These are phyloP conservation scores for Phialemonium atrogriseum DNA, from an alignment of 2,329 filamentous ascomycete species.

Conservation along the genomic window DNA sequence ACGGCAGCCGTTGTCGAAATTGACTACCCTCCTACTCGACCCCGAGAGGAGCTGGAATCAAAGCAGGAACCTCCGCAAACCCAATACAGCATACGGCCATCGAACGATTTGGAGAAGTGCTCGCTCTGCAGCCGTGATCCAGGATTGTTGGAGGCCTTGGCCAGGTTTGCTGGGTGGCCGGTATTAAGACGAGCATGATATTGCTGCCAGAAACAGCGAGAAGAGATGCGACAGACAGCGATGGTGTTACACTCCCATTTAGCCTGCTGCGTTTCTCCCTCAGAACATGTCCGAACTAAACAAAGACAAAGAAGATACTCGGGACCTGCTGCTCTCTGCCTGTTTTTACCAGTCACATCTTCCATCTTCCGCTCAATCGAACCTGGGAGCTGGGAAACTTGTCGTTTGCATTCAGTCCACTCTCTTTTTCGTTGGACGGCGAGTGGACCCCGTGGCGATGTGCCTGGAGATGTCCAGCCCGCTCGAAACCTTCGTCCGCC, in stretches of 20 bases:
- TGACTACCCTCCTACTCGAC: constrained; percentile 1
- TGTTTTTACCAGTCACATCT: not conserved
- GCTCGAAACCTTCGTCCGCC: too few species aligned
- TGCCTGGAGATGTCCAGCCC: too few species aligned
- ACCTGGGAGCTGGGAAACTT: too few species aligned
- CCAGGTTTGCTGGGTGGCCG: too few species aligned
- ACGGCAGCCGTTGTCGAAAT: constrained; percentile 1
- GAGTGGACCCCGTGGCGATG: too few species aligned
- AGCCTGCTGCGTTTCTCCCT: constrained; percentile 3
- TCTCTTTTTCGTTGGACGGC: too few species aligned
- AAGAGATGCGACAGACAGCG: not conserved
- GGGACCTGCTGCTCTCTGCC: too few species aligned
- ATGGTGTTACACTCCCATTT: constrained; percentile 3
- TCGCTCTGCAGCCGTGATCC: not conserved
- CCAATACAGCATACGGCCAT: not conserved
- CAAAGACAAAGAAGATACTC: not conserved
- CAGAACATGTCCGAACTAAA: not conserved
- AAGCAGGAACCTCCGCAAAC: constrained; percentile 1
- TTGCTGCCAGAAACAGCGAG: not conserved
- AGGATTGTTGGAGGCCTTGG: not conserved
- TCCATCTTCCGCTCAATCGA: too few species aligned
- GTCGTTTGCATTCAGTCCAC: too few species aligned
- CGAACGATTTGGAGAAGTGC: not conserved
- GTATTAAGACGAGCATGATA: not conserved
- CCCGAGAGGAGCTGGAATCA: too few species aligned